Evolutionary conservation across 352 stramenopile genomes (phyloP).

Genomic region (Pythium utonaiense): DNA sequence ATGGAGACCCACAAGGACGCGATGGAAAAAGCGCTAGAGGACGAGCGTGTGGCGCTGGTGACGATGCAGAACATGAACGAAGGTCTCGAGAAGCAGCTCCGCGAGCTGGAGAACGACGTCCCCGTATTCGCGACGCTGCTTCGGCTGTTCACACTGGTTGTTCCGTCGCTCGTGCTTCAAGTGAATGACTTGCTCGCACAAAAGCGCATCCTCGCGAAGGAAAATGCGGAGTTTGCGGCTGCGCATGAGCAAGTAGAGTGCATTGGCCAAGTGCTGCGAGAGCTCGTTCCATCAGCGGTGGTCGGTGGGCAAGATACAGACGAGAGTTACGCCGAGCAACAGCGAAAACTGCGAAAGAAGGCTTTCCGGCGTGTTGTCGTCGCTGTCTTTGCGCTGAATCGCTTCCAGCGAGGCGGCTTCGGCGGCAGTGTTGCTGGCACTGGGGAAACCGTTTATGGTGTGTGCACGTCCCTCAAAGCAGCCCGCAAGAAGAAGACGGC

Average conservation of each 20-base stretch:
- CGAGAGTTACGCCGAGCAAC: conserved; percentile 13
- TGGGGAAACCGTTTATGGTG: conserved; percentile 27
- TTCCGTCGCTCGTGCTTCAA: conserved; percentile 58
- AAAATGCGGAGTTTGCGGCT: conserved; percentile 44
- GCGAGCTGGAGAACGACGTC: conserved; percentile 36
- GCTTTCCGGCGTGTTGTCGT: conserved; percentile 52
- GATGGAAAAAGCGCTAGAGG: conserved; percentile 29
- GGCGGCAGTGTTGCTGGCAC: background rate
- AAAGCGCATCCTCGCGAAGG: conserved; percentile 46
- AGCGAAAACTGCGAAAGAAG: background rate
- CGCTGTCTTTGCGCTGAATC: conserved; percentile 67
- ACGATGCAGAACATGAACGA: conserved; percentile 15
- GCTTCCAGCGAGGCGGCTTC: conserved; percentile 37
- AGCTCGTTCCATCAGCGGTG: conserved; percentile 37
- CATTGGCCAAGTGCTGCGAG: conserved; percentile 52
- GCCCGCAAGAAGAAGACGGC: conserved; percentile 23
- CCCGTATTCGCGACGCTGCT: conserved; percentile 42
- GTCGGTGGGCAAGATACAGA: background rate
- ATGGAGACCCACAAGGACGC: conserved; percentile 37
- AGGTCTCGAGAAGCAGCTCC: conserved; percentile 31
- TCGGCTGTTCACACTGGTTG: conserved; percentile 58
- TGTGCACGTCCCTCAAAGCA: conserved; percentile 39
- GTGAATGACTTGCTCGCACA: conserved; percentile 59
- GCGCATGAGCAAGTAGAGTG: conserved; percentile 57
- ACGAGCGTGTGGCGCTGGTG: conserved; percentile 19